Base-by-base conservation (phyloP, 108 stramenopile genomes). In the Aurantiochytrium sp. region DNA sequence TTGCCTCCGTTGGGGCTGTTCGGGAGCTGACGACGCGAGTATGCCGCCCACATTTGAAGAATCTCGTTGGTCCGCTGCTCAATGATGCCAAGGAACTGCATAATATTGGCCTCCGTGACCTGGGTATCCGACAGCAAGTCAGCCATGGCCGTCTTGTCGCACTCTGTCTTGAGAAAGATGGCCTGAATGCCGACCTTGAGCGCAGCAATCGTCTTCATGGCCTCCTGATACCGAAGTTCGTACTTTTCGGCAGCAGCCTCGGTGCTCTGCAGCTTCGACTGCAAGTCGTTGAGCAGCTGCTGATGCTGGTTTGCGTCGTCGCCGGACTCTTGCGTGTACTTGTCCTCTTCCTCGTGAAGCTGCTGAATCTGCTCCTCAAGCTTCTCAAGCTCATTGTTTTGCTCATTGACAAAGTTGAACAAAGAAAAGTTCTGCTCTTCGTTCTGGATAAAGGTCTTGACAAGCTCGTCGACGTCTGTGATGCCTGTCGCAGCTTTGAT, bases 341-440 rank as follows among this genome's bases (percentile, higher is more conserved):
- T 90, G 58, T 87, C 91, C 59, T 93, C 93, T 91, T 95, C 94
- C 58, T 95, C 93, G 23, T 90, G 90, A 23, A 96, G 90, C 35
- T 72, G 29, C 47, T 92, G 89, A 42, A 95, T 90, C 59, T 91
- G 89, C 60, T 93, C 92, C 69, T 95, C 94, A 8, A 95, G 92
- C 73, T 93, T 90, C 90, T 96, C 95, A 87, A 95, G 93, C 87
- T 96, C 96, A 49, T 91, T 94, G 89, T 89, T 92, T 51, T 96
- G 96, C 90, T 95, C 95, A 72, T 94, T 95, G 59, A 93, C 88
- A 89, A 94, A 95, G 87, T 94, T 92, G 60, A 95, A 95, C 25
- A 95, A 72, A 16, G 94, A 94, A 58, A 95, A 95, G 91, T 95
- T 96, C 59, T 95, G 93, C 58, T 95, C 95, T 89, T 96, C 96